These are phyloP conservation scores for Suhomyces sp. DNA, from an alignment of 805 yeast species.

Conservation along the genomic window DNA sequence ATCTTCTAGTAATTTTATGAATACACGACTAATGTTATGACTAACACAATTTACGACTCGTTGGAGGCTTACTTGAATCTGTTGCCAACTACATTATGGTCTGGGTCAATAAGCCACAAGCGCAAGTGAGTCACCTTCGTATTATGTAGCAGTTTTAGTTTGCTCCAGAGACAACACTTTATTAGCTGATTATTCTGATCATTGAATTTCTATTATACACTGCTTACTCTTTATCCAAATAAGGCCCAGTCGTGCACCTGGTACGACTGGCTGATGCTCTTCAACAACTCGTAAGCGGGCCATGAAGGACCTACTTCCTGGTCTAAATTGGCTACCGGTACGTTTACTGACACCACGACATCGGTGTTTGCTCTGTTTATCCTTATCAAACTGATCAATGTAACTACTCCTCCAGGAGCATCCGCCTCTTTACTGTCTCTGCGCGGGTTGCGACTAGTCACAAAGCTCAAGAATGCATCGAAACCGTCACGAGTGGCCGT, in stretches of 20 bases:
- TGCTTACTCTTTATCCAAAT: slow-evolving; percentile 27
- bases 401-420: slow-evolving; percentile 31
- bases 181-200: neutral
- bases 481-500: slow-evolving; percentile 4
- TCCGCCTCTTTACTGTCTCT: slow-evolving; percentile 11
- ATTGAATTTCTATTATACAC: neutral
- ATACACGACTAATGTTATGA: neutral
- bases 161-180: neutral
- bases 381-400: slow-evolving; percentile 58
- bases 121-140: neutral
- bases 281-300: slow-evolving; percentile 23
- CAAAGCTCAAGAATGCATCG: slow-evolving; percentile 1
- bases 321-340: slow-evolving; percentile 35
- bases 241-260: slow-evolving; percentile 47
- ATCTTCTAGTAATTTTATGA: neutral
- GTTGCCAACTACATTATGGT: neutral
- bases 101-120: neutral
- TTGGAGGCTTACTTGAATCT: neutral
- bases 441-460: slow-evolving; percentile 7
- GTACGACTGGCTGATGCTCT: slow-evolving; percentile 25
- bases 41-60: neutral
- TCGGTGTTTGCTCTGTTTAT: slow-evolving; percentile 54
- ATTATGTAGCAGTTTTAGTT: neutral
- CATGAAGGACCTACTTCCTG: slow-evolving; percentile 2
- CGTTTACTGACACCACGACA: slow-evolving; percentile 55